Conservation (phyloP, 1,139 yeast species). For the Meyerozyma smithsonii region DNA sequence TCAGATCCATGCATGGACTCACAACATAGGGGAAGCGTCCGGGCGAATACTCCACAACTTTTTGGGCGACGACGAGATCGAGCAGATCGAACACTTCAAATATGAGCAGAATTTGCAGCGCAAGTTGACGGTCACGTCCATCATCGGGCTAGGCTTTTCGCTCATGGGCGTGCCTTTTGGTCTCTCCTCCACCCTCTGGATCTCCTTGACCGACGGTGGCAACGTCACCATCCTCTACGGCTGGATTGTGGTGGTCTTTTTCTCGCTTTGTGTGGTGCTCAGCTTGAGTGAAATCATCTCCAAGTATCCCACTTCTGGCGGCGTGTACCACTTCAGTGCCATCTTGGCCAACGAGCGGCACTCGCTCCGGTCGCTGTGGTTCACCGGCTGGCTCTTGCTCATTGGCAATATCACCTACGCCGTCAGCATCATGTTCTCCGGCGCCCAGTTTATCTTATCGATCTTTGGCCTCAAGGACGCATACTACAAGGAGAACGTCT, state of each 20-base stretch:
- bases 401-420: conserved; percentile 78
- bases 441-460: conserved; percentile 65
- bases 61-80: conserved; percentile 44
- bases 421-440: conserved; percentile 67
- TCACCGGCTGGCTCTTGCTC: conserved; percentile 69
- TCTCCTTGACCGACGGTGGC: conserved; percentile 68
- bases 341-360: conserved; percentile 56
- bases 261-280: conserved; percentile 57
- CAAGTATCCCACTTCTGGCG: conserved; percentile 71
- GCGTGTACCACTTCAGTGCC: conserved; percentile 72
- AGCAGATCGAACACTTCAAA: conserved; percentile 62
- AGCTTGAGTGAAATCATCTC: conserved; percentile 70
- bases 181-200: conserved; percentile 64
- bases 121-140: conserved; percentile 60
- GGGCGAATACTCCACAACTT: conserved; percentile 2
- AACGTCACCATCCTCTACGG: conserved; percentile 70
- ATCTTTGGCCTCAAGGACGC: conserved; percentile 57
- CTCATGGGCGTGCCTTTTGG: conserved; percentile 80
- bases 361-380: conserved; percentile 60
- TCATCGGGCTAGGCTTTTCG: conserved; percentile 70
- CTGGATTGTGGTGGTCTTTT: conserved; percentile 59
- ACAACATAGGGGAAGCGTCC: conserved; percentile 2
- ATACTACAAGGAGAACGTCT: conserved; percentile 52
- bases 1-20: conserved; percentile 1
- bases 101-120: conserved; percentile 67